Base-by-base conservation (phyloP, 805 yeast genomes). In the Scheffersomyces coipomensis region DNA sequence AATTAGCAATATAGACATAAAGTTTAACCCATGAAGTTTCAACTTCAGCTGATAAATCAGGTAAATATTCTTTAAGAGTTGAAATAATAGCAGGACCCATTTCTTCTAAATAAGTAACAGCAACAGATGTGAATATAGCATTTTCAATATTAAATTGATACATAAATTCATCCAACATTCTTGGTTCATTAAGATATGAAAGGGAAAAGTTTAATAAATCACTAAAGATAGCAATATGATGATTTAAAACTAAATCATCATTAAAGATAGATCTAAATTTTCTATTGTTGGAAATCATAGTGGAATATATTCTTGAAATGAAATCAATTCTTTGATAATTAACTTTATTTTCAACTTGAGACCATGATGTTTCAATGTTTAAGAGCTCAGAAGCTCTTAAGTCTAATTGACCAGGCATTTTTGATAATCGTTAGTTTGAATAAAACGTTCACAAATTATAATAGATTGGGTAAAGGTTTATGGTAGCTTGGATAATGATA, bases 1-100 rank as follows among this genome's bases (percentile, higher is more conserved):
- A 51, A 44, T 68, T 66, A n/a, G 72, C 72, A 45, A 68, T 45
- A 40, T 49, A 61, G n/a, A 68, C 56, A 48, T 63, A 69, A 21
- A 67, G 52, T 48, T 65, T 60, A 19, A 68, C 61, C 73, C 73
- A 69, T 42, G 60, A 54, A 18, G 49, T 48, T 49, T 69, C 73
- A 10, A 52, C 53, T 44, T 58, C 47, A 39, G 64, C 64, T 19
- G 52, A 47, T 7, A 58, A 60, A 8, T 43, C 46, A 12, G 68
- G 70, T 40, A 68, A 55, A 53, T 61, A 51, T 45, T 61, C 62
- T 30, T 60, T 60, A 41, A 67, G 61, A 4, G 74, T 68, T 37
- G 58, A 58, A 19, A 68, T 56, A 34, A 69, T 49, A 8, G 66
- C 60, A 23, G 53, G 41, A n/a, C 74, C 73, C 69, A 69, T 60